Base-by-base conservation (phyloP, 2,329 filamentous ascomycete species). In the Neofusicoccum laricinum region DNA sequence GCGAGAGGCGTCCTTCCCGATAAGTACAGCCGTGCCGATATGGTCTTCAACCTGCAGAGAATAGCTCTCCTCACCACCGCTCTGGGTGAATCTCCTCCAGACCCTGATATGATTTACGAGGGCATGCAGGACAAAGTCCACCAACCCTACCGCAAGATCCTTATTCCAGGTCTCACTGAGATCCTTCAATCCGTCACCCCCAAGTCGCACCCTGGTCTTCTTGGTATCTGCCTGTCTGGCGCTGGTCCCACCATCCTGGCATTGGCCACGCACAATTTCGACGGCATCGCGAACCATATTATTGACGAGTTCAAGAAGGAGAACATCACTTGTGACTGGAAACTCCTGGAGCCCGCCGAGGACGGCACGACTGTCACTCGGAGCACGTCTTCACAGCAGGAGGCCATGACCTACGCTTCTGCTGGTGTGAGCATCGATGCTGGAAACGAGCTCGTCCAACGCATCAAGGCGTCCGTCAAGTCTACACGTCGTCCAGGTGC, bases 61-160 rank as follows among this genome's bases (percentile, higher is more conserved):
- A 92, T 97, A 76, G 93, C 94, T 2, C 85, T 99, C 57, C 85
- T 99, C 12, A 93, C 94, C 36, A 92, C 93, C 11, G 93, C 93
- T 0, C 85, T 99, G 50, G 93, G 93, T 68, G 89, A 92, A 76
- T 94, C 91, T 7, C 94, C 95, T 10, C 94, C 93, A 1, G 90
- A 97, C 74, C 90, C 95, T 21, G 90, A 96, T 71, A 90, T 96
- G 78, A 99, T 99, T 76, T 96, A 96, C 81, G 88, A 96, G 53
- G 94, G 93, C 51, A 99, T 99, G 95, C 95, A 98, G 80, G 95
- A 99, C 82, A 96, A 93, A 79, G 88, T 99, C 66, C 95, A 99
- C 80, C 95, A 99, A 79, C 95, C 93, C 48, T 98, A 99, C 81
- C 90, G 95, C 62, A 90, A 95, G 79, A 90, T 86, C 2, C 86